phyloP scores from a whole-genome alignment of 768 basidiomycete species.

The Rhizopogon rudus region DNA sequence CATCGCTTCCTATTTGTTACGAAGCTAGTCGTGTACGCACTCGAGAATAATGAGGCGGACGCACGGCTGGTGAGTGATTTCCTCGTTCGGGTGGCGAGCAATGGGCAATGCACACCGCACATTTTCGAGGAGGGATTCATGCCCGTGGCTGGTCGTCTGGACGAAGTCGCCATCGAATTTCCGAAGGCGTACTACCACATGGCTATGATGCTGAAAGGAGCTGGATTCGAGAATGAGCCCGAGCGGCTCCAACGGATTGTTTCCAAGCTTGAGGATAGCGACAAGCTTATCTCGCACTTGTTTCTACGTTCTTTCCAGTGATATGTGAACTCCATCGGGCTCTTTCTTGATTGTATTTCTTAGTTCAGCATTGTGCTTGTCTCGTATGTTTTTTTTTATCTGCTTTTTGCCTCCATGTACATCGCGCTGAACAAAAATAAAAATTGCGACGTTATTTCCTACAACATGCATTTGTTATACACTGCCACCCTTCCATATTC shows the following conservation, averaged over 20 bases:
- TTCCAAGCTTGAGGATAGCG: conserved; percentile 55
- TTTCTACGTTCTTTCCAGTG: neutral
- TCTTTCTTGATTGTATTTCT: neutral
- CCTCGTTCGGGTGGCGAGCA: conserved; percentile 57
- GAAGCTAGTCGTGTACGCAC: conserved; percentile 64
- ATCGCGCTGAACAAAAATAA: too few relatives aligned
- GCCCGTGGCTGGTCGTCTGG: conserved; percentile 68
- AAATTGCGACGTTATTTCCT: too few relatives aligned
- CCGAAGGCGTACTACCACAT: conserved; percentile 80
- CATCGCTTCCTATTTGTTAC: conserved; percentile 69
- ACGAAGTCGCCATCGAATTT: conserved; percentile 87
- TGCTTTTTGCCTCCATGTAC: neutral
- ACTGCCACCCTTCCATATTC: too few relatives aligned
- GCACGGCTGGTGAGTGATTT: conserved; percentile 74
- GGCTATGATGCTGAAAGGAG: conserved; percentile 69
- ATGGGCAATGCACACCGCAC: conserved; percentile 51
- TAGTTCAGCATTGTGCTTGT: neutral
- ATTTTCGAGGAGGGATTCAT: conserved; percentile 74
- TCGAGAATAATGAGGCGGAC: conserved; percentile 80
- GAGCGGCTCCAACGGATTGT: conserved; percentile 52
- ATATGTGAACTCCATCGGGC: neutral
- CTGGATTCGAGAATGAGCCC: conserved; percentile 53
- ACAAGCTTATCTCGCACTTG: conserved; percentile 45
- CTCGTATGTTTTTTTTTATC: too few relatives aligned
- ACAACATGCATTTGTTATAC: too few relatives aligned